These are phyloP conservation scores for Angomonas deanei DNA, from an alignment of 208 protist species.

Conservation along the genomic window DNA sequence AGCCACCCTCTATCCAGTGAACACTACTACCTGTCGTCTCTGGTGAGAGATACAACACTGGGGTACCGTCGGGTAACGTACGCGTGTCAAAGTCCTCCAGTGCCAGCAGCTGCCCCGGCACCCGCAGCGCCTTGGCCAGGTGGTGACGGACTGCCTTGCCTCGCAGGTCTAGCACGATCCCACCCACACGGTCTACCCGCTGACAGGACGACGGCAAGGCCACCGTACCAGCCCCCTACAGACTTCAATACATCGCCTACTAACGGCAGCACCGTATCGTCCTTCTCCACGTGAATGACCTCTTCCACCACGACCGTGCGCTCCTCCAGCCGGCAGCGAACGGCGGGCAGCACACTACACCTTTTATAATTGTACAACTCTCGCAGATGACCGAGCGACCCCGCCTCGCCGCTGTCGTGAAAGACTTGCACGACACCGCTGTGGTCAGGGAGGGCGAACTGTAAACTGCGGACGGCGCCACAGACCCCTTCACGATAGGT, in stretches of 20 bases:
- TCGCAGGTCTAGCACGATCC: constrained; percentile 5
- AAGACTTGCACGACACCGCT: constrained; percentile 15
- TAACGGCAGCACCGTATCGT: not conserved
- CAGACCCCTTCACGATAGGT: constrained; percentile 36
- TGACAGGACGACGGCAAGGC: no score
- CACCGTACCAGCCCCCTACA: constrained; percentile 15
- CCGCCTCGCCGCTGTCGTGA: constrained; percentile 1
- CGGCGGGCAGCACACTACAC: constrained; percentile 20
- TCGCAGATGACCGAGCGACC: not conserved
- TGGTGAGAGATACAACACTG: constrained; percentile 22
- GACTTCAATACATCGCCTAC: not conserved
- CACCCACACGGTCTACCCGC: constrained; percentile 8
- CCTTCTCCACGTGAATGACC: not conserved
- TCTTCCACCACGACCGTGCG: not conserved
- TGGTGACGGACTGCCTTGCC: constrained; percentile 19
- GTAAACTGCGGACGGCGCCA: constrained; percentile 39
- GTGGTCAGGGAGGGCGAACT: constrained; percentile 36
- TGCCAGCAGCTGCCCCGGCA: constrained; percentile 44
- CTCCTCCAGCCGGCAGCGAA: constrained; percentile 18
- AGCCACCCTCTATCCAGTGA: constrained; percentile 39
- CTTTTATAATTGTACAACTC: constrained; percentile 11
- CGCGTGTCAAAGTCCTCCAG: constrained; percentile 43
- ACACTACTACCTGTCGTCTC: constrained; percentile 27
- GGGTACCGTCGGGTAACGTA: not conserved
- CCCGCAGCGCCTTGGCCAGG: constrained; percentile 17